These are phyloP conservation scores for Pueraria montana DNA, from an alignment of 306 rosid species.

Conservation along the genomic window DNA sequence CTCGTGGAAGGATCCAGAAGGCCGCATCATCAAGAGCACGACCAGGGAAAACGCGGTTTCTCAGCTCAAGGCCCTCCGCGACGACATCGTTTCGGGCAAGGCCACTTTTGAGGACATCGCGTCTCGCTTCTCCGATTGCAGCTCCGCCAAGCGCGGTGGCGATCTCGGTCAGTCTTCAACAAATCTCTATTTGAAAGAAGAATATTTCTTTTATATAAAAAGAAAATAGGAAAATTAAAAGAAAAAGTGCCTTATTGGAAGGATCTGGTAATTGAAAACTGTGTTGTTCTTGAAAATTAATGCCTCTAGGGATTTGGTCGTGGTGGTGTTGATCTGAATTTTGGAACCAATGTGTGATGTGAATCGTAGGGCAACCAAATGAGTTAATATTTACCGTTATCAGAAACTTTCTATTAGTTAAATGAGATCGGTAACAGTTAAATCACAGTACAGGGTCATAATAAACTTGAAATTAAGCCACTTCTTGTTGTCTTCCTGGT, in stretches of 20 bases:
- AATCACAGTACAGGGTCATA: background rate
- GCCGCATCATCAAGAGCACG: constrained; percentile 74
- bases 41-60: constrained; percentile 80
- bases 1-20: constrained; percentile 99
- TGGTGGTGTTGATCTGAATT: constrained; percentile 14
- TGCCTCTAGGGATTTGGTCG: background rate
- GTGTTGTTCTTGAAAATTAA: background rate
- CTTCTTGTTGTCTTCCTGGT: background rate
- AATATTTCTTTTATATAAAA: background rate
- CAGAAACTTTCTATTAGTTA: background rate
- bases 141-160: constrained; percentile 97
- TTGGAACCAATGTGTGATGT: background rate
- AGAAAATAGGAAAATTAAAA: too few relatives aligned
- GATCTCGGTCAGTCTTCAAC: constrained; percentile 77
- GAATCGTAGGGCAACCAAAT: too few relatives aligned
- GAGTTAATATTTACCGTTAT: too few relatives aligned
- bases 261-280: background rate
- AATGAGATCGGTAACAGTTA: background rate
- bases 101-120: constrained; percentile 78
- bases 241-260: background rate
- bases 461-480: background rate
- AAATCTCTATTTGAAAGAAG: constrained; percentile 47
- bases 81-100: constrained; percentile 86
- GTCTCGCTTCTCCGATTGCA: constrained; percentile 87
- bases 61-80: constrained; percentile 69